Base-by-base conservation (phyloP, 257 asterid species). In the Apocynum venetum region DNA sequence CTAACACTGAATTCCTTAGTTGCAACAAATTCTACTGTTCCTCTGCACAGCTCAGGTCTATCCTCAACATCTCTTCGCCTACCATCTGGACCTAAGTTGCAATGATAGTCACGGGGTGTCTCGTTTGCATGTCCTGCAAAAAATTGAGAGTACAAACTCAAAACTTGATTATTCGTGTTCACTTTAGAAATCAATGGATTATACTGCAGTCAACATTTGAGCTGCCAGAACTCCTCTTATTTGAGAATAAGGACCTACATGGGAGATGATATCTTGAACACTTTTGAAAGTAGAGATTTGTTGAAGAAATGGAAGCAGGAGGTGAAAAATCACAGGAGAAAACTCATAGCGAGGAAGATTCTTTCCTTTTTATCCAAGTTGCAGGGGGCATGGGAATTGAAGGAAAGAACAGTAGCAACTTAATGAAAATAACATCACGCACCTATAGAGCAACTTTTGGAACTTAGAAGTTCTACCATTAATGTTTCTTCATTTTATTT, bases 51-150 rank as follows among this genome's bases (percentile, higher is more conserved):
- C 85, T 96, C 99, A 61, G 99, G 99, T 84, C 98, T 88, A 84
- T 96, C 98, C 81, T 93, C 97, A 77, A 92, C 98, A 84, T 96
- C 99, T 86, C 98, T 92, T 77, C 99, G 97, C 82, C 98, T 92
- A 75, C 99, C 99, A 83, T 96, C 99, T 46, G 99, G 99, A 75
- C 99, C 99, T 82, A 96, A 89, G 87, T 93, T 96, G 92, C 97
- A 96, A 80, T 90, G 99, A 86, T 96, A 96, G 82, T 93, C 99
- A 59, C 96, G 97, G 14, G 98, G 98, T 74, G 98, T 93, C 84
- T 92, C 99, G 85, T 93, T 97, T 20, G 91, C 88, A 85, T 89
- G 89, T 82, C 98, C 99, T 96, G 93, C 80, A 89, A 83, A 79
- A 72, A 44, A 60, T 57, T 78, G 71, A 11, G 66, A 68, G 41